A percentile compares a stretch with the other conserved stretches of the same genome.
These are phyloP conservation scores for Carex pumila DNA, from an alignment of 176 grass and related monocot species.

Conservation along the genomic window DNA sequence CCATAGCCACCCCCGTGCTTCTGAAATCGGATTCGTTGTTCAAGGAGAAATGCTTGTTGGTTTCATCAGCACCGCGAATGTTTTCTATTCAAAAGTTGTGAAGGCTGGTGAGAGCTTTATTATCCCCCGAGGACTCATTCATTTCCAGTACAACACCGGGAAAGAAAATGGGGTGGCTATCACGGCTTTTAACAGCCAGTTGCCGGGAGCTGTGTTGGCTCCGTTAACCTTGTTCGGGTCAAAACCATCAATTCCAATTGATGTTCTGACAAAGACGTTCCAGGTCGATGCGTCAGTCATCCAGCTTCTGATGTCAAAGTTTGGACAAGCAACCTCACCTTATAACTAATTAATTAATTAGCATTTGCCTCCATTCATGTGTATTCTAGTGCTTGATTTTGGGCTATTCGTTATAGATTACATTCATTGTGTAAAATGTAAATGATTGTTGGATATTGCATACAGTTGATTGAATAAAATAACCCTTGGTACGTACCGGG, in stretches of 20 bases:
- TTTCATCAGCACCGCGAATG: slow-evolving; percentile 32
- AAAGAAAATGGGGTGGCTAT: slow-evolving; percentile 28
- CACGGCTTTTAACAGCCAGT: slow-evolving; percentile 47
- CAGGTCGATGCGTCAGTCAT: slow-evolving; percentile 25
- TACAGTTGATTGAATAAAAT: neutral
- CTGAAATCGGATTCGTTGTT: slow-evolving; percentile 53
- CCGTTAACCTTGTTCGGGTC: slow-evolving; percentile 45
- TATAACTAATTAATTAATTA: neutral
- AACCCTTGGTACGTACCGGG: neutral
- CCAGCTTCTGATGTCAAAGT: slow-evolving; percentile 15
- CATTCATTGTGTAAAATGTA: no score
- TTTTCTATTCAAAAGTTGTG: slow-evolving; percentile 35
- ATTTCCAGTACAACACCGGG: slow-evolving; percentile 60
- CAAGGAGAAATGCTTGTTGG: slow-evolving; percentile 48
- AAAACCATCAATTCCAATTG: slow-evolving; percentile 40
- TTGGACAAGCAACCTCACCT: slow-evolving; percentile 6
- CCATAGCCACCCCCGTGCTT: slow-evolving; percentile 61
- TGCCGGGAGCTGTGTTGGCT: slow-evolving; percentile 32
- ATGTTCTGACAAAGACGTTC: slow-evolving; percentile 58
- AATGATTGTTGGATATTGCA: no score
- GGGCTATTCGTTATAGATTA: neutral
- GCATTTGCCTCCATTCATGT: neutral
- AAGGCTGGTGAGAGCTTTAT: slow-evolving; percentile 46
- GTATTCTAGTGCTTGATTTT: neutral
- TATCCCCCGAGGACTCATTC: slow-evolving; percentile 45